phyloP scores from a whole-genome alignment of 257 asterid genomes.

The Salvia hispanica region DNA sequence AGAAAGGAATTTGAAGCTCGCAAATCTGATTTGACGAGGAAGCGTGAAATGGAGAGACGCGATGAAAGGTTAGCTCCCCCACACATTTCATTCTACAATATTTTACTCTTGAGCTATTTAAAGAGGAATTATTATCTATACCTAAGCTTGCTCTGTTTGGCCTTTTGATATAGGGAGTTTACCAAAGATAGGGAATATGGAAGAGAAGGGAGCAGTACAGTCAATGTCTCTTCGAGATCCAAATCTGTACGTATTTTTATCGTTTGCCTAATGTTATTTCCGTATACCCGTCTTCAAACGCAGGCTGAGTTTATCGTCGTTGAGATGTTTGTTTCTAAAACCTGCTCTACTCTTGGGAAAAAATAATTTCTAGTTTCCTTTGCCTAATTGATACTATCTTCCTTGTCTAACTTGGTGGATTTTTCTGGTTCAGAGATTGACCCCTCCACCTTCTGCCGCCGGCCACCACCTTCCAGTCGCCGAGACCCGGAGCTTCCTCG shows the following conservation, averaged over 20 bases:
- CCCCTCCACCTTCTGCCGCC: constrained; percentile 45
- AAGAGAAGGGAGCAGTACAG: constrained; percentile 77
- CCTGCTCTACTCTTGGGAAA: constrained; percentile 24
- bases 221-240: constrained; percentile 55
- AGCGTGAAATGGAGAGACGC: constrained; percentile 77
- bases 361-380: constrained; percentile 16
- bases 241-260: constrained; percentile 77
- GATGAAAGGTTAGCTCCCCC: constrained; percentile 59
- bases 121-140: background rate
- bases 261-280: constrained; percentile 25
- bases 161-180: constrained; percentile 39
- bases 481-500: constrained; percentile 68
- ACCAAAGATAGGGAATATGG: constrained; percentile 65
- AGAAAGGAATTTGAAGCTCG: constrained; percentile 96
- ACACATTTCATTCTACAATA: background rate
- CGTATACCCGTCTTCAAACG: constrained; percentile 27
- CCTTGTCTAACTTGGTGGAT: background rate
- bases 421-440: constrained; percentile 47
- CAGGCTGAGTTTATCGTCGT: constrained; percentile 30
- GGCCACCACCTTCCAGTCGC: constrained; percentile 44
- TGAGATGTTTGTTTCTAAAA: constrained; percentile 8
- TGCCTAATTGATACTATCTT: background rate
- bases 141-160: background rate
- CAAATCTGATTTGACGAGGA: constrained; percentile 77
- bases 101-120: background rate